Evolutionary conservation across 192 early-diverging fungal genomes (phyloP), one percentile per base, ranked within the genome.

Genomic region (Tieghemiomyces parasiticus): DNA sequence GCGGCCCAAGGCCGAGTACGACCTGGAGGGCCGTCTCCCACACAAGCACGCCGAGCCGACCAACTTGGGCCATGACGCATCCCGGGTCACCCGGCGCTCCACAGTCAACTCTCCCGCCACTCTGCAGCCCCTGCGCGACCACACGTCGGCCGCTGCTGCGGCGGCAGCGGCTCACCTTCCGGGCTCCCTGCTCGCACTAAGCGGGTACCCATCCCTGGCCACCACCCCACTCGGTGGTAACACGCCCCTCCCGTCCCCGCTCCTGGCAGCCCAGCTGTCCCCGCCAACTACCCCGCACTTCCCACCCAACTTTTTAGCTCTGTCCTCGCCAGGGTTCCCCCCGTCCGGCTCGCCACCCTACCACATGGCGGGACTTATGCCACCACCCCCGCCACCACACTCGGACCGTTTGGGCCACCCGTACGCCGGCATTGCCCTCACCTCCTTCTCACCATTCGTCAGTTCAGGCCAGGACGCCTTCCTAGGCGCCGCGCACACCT

Each of bases 1-100:
- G 49, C 71, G 78, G 28, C 61, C 67, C 29, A 71, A 73, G 66
- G 65, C 70, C 65, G 80, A 81, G 53, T 70, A 76, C 46, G 80
- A 78, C 28, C 65, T 67, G 8, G 63, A 63, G 49, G 65, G 66
- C 34, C 50, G 50, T 14, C 8, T 52, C 1, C 26, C 24, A 8
- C 66, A 68, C 32, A 77, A 77, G 60, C 62, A 71, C 59, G 44
- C 14, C 65, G 69, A 25, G 34, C 61, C 25, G 72, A 69, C 25
- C 68, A 70, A 60, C 61, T 56, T 34, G 45, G 38, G 48, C 30
- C 19, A 22, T 50, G 26, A 50, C 59, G 14, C 35, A 38, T 19
- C 38, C 58, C 46, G 26, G 31, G n/a, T n/a, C n/a, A 24, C 25
- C 65, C 60, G 62, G 25, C 60, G 50, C 26, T 52, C 50, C 19